These are phyloP conservation scores for Macadamia integrifolia DNA, from an alignment of 164 flowering plant species.

Conservation along the genomic window DNA sequence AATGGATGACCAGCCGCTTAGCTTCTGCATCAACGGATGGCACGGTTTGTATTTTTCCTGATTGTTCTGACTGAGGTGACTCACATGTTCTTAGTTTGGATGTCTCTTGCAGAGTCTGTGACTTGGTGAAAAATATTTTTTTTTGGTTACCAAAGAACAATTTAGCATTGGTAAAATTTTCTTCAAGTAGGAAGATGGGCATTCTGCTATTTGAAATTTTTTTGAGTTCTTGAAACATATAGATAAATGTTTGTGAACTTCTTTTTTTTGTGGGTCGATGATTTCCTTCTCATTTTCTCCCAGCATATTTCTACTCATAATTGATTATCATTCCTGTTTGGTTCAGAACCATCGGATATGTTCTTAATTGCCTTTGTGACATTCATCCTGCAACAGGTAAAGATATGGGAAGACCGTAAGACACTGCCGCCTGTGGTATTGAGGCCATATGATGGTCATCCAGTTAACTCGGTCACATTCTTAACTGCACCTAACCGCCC, in stretches of 20 bases:
- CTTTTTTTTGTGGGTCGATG: no score
- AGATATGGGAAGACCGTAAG: constrained; percentile 94
- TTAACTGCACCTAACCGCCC: constrained; percentile 75
- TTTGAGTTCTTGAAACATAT: background rate
- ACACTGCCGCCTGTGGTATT: constrained; percentile 56
- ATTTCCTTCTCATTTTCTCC: background rate
- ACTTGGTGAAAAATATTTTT: no score
- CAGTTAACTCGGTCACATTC: constrained; percentile 75
- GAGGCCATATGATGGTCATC: constrained; percentile 89
- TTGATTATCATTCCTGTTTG: background rate
- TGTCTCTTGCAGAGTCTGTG: no score
- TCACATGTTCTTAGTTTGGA: no score
- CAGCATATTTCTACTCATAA: background rate
- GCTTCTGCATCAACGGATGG: constrained; percentile 96
- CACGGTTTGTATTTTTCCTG: constrained; percentile 49
- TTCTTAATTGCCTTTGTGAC: background rate
- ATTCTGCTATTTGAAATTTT: no score
- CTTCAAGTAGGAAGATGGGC: no score
- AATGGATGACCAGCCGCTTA: constrained; percentile 91
- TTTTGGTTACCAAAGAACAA: no score
- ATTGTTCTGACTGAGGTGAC: background rate
- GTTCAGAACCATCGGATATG: background rate
- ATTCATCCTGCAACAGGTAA: constrained; percentile 50
- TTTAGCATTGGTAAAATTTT: background rate
- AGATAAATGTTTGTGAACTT: background rate